Percentiles rank a stretch among this genome's conserved stretches.
Evolutionary conservation across 2,329 filamentous ascomycete species (phyloP).

Genomic region (Talaromyces sp.): DNA sequence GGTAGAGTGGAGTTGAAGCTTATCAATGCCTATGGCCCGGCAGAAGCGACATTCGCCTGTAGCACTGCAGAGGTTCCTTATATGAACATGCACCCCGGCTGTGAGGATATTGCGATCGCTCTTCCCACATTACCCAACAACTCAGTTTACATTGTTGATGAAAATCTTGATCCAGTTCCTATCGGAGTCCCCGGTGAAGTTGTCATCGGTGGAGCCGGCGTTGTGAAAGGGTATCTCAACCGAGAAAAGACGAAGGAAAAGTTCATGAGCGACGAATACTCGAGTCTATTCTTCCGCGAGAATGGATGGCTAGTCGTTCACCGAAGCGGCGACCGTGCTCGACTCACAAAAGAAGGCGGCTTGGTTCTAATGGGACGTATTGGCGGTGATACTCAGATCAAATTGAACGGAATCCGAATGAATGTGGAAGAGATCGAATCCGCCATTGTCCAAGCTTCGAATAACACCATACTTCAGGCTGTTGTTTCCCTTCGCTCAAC

Average conservation of each 20-base stretch:
- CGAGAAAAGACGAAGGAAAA: conserved; percentile 4
- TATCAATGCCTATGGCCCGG: conserved; percentile 34
- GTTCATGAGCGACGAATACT: conserved; percentile 14
- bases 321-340: conserved; percentile 18
- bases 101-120: background rate
- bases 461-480: conserved; percentile 18
- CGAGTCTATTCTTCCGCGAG: conserved; percentile 11
- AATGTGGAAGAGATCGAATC: conserved; percentile 53
- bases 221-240: conserved; percentile 22
- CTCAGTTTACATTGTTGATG: conserved; percentile 46
- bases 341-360: conserved; percentile 25
- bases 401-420: conserved; percentile 41
- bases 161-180: conserved; percentile 41
- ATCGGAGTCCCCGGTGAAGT: conserved; percentile 50
- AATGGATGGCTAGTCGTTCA: conserved; percentile 16
- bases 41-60: conserved; percentile 28
- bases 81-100: background rate
- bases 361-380: conserved; percentile 34
- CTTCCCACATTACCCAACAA: conserved; percentile 42
- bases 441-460: conserved; percentile 29
- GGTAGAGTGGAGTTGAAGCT: conserved; percentile 13
- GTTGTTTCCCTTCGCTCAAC: conserved; percentile 16
- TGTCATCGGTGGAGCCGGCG: conserved; percentile 35
- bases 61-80: conserved; percentile 25
- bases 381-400: conserved; percentile 32